Base-by-base conservation (phyloP, 2,329 filamentous ascomycete species). In the Fusarium succisae region DNA sequence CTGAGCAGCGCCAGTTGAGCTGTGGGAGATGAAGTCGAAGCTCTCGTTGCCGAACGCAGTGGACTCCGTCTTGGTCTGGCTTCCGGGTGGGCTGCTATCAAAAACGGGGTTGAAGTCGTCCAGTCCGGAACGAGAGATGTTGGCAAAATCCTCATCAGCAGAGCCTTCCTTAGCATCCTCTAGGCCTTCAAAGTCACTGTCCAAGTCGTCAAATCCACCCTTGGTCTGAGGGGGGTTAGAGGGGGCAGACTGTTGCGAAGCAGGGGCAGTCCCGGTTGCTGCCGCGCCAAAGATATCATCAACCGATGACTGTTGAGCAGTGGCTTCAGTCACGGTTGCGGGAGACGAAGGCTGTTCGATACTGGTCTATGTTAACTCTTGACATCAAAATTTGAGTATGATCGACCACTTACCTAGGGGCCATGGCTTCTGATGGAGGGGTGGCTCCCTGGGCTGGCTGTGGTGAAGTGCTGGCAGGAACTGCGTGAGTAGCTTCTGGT, bases 41-140 rank as follows among this genome's bases (percentile, higher is more conserved):
- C 87, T 89, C 77, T 90, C 88, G 41, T 85, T 86, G 43, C 83
- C 83, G 66, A 90, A 90, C 9, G 85, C 82, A 13, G 84, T 85
- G 11, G 86, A 85, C 67, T 90, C 88, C 69, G 84, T 87, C 85
- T 89, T 90, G 41, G 84, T 81, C 74, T 87, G 86, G 74, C 87
- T 89, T 2, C 85, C 84, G 1, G 87, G 86, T 9, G 88, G 88
- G 77, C 87, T 89, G 80, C 92, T 94, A 82, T 96, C 94, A 74
- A 96, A 96, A 24, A 93, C 90, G 2, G 93, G 89, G 79, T 95
- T 94, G 81, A 96, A 96, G 75, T 96, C 93, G 73, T 93, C 92
- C 2, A 93, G 84, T 15, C 89, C 90, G 24, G 91, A 93, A 50
- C 90, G 89, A 56, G 91, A 93, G 71, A 95, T 88, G 77, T 88